Conservation (phyloP, 2,329 filamentous ascomycete species). For the Sporothrix curviconia region DNA sequence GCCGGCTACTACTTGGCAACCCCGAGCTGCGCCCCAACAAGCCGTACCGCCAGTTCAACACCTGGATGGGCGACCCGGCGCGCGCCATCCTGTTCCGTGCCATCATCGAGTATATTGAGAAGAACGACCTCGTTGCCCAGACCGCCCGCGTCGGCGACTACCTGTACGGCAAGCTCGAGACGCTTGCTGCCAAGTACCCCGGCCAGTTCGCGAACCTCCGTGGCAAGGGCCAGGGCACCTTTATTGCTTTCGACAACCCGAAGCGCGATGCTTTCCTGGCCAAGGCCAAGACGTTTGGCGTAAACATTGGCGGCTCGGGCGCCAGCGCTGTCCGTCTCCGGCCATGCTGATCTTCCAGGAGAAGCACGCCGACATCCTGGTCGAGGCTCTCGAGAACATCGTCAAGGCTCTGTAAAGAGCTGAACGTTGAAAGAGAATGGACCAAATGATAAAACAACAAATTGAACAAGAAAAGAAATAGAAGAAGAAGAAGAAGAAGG, state of each 20-base stretch:
- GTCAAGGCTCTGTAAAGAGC: conserved; percentile 36
- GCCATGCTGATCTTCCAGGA: conserved; percentile 89
- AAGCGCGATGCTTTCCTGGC: conserved; percentile 70
- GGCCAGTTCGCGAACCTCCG: conserved; percentile 74
- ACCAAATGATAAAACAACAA: not conserved
- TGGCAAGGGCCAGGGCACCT: conserved; percentile 83
- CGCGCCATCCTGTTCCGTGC: conserved; percentile 78
- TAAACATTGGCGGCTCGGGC: conserved; percentile 85
- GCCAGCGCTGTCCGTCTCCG: conserved; percentile 67
- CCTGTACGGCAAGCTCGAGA: conserved; percentile 63
- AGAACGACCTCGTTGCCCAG: conserved; percentile 68
- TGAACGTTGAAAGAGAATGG: too few relatives aligned
- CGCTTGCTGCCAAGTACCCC: conserved; percentile 64
- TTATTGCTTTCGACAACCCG: conserved; percentile 85
- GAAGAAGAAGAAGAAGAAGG: too few relatives aligned
- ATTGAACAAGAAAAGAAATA: not conserved
- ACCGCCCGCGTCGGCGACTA: conserved; percentile 75
- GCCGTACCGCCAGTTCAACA: conserved; percentile 95
- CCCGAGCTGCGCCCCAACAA: conserved; percentile 77
- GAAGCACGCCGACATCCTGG: conserved; percentile 78
- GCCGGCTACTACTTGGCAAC: conserved; percentile 88
- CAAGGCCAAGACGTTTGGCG: conserved; percentile 69
- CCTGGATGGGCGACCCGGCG: conserved; percentile 91
- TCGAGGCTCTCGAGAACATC: conserved; percentile 72
- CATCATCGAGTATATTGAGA: conserved; percentile 73